A percentile compares a stretch with the other conserved stretches of the same genome.
phyloP scores from a whole-genome alignment of 75 land plant species.

The Pseudotsuga menziesii region DNA sequence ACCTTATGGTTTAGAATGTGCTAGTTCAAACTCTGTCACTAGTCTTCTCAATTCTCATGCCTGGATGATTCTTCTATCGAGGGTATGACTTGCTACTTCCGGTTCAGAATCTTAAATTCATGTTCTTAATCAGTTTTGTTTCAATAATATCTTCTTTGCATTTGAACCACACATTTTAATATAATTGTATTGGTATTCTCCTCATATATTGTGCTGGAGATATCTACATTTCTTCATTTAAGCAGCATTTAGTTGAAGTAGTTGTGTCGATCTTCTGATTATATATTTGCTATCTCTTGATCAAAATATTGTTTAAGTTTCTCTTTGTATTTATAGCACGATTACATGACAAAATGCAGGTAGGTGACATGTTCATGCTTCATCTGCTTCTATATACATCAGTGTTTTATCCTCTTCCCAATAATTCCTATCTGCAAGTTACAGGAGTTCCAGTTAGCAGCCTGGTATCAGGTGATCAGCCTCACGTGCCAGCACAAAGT shows the following conservation, averaged over 20 bases:
- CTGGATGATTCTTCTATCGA: slow-evolving; percentile 20
- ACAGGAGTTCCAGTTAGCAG: slow-evolving; percentile 20
- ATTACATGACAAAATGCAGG: slow-evolving; percentile 18
- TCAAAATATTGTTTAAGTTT: too few relatives aligned
- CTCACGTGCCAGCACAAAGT: background rate
- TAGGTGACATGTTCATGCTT: slow-evolving; percentile 34
- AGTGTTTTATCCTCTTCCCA: slow-evolving; percentile 31
- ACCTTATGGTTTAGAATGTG: slow-evolving; percentile 17
- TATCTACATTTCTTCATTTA: background rate
- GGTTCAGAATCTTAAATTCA: background rate
- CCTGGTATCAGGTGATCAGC: slow-evolving; percentile 10
- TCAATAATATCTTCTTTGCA: background rate
- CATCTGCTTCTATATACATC: slow-evolving; percentile 23
- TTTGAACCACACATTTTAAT: background rate
- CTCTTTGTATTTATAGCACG: background rate
- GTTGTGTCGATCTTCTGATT: background rate
- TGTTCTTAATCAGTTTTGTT: background rate
- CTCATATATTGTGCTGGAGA: background rate
- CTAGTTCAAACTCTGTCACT: slow-evolving; percentile 5
- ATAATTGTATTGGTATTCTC: background rate
- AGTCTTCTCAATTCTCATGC: slow-evolving; percentile 14
- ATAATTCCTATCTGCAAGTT: slow-evolving; percentile 32
- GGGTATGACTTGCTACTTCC: slow-evolving; percentile 7
- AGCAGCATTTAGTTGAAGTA: background rate
- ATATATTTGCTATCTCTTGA: background rate